Evolutionary conservation across 495 filamentous ascomycete genomes (phyloP), one percentile per base, ranked within the genome.

Genomic region (Penicillium lagena): DNA sequence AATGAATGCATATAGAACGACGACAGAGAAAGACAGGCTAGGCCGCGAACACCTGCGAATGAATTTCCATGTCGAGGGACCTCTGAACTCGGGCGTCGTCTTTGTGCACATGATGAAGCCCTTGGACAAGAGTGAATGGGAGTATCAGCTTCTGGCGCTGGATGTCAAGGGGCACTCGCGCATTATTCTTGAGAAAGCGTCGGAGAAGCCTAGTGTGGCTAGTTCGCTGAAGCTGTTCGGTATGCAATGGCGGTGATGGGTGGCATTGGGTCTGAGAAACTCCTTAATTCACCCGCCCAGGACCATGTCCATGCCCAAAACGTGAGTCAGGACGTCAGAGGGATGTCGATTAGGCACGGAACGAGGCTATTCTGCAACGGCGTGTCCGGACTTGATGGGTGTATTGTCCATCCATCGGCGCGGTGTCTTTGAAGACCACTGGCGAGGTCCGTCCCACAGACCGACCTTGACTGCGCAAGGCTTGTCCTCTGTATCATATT

Each of bases 1-100:
- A 37, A 12, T 30, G 17, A 31, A 28, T 22, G 22, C 4, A 22
- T 22, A 3, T 35, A 88, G 85, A 32, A 84, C 84, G 7, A 81
- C 70, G 0, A 56, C 74, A 1, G 77, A 77, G 46, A 90, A 77
- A 46, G 91, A 96, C 59, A 63, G 70, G 6, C 66, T 76, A 46
- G 93, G 90, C 4, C 81, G 77, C 36, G 86, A 96, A 52, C 89
- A 96, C 67, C 53, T 96, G 49, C 71, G 75, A 37, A 88, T 98
- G 76, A 84, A 87, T 40, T 98, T 31, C 22, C 52, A 90, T 86
- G 86, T 95, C 34, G 85, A 91, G 67, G 93, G 93, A 2, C 85
- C 89, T 4, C 65, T 81, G 30, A 84, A 83, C 49, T 73, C 73
- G 13, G 93, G 93, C 7, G 67, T 82, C 10, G 90, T 93, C 9